Evolutionary conservation across 73 alveolate genomes (phyloP).

Genomic region (Paramecium tetraurelia): DNA sequence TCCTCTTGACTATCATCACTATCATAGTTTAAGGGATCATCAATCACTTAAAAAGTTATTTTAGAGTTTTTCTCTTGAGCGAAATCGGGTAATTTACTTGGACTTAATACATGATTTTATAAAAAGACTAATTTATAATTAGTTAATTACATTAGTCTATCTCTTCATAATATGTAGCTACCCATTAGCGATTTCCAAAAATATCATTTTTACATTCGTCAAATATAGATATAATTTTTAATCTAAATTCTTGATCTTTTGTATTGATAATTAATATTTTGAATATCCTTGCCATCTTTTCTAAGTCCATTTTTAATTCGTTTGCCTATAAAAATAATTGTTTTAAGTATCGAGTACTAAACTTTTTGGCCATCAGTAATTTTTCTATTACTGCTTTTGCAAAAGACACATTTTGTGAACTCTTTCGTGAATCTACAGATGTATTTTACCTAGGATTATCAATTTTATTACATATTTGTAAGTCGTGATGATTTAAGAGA

Average conservation of each 20-base stretch:
- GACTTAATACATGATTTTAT: neutral
- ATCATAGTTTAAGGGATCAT: neutral
- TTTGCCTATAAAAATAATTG: neutral
- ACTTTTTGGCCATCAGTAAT: neutral
- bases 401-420: neutral
- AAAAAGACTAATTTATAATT: neutral
- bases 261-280: neutral
- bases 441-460: neutral
- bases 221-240: neutral
- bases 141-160: neutral
- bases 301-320: neutral
- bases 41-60: neutral
- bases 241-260: neutral
- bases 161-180: slow-evolving; percentile 1
- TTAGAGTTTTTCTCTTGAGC: neutral
- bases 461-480: neutral
- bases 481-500: neutral
- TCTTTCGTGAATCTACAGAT: neutral
- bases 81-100: neutral
- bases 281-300: neutral
- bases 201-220: slow-evolving; percentile 25
- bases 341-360: neutral
- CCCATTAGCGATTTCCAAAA: neutral
- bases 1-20: neutral
- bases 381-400: neutral